Percentiles rank a stretch among this genome's conserved stretches.
phyloP scores from a whole-genome alignment of 805 yeast genomes.

The Yamadazyma tumulicola region DNA sequence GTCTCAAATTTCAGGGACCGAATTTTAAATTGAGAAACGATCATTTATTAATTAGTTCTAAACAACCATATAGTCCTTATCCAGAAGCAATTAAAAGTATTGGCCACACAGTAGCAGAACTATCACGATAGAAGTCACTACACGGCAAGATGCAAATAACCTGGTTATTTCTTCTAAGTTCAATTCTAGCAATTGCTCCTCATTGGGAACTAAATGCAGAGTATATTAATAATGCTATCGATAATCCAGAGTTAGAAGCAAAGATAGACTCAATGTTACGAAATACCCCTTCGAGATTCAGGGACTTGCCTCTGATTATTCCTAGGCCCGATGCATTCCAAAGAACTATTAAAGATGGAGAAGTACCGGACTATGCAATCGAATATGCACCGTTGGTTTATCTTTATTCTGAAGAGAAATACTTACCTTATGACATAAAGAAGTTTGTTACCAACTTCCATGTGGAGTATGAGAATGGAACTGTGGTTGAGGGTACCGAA shows the following conservation, averaged over 20 bases:
- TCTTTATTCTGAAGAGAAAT: constrained; percentile 83
- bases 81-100: too few species aligned
- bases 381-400: constrained; percentile 77
- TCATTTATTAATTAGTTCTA: too few species aligned
- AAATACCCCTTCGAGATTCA: constrained; percentile 20
- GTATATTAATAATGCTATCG: constrained; percentile 18
- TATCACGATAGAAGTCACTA: too few species aligned
- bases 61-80: too few species aligned
- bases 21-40: too few species aligned
- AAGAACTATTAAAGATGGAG: constrained; percentile 45
- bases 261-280: constrained; percentile 22
- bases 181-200: not conserved
- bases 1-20: too few species aligned
- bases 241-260: constrained; percentile 9
- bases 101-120: too few species aligned
- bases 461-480: constrained; percentile 50
- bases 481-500: constrained; percentile 33
- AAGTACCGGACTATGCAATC: constrained; percentile 59
- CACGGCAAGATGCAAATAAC: too few species aligned
- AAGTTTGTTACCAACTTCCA: constrained; percentile 67
- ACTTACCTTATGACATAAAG: constrained; percentile 77
- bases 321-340: constrained; percentile 28
- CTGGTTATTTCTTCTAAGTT: too few species aligned
- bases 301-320: constrained; percentile 35
- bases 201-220: constrained; percentile 11